Evolutionary conservation across 352 stramenopile genomes (phyloP).

Genomic region (Blastocystis sp.): DNA sequence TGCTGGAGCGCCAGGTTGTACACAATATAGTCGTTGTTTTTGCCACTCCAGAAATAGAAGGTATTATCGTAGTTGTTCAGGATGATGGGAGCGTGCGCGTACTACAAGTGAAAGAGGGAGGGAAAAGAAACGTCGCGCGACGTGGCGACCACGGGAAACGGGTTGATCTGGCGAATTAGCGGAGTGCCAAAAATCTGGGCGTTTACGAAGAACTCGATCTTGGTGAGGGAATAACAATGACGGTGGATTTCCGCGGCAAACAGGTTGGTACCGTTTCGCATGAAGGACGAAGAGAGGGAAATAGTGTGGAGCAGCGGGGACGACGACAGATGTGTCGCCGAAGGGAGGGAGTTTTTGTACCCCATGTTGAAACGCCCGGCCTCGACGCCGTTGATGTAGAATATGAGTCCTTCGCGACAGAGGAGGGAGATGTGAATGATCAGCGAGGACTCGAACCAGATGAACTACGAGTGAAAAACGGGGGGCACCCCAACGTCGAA

Average conservation of each 20-base stretch:
- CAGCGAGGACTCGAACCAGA: neutral
- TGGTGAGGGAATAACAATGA: constrained; percentile 22
- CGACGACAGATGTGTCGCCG: neutral
- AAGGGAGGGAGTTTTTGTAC: neutral
- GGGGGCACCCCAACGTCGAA: neutral
- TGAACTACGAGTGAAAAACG: neutral
- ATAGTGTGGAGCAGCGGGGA: neutral
- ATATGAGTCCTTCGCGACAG: neutral
- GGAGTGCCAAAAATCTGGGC: neutral
- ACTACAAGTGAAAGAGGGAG: neutral
- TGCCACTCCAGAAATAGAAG: constrained; percentile 7
- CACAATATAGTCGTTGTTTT: constrained; percentile 52
- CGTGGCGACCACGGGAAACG: constrained; percentile 12
- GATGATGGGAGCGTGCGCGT: neutral
- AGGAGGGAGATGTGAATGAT: constrained; percentile 16
- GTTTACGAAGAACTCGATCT: constrained; percentile 9
- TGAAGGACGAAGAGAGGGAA: neutral
- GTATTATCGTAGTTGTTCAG: constrained; percentile 38
- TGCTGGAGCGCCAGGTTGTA: neutral
- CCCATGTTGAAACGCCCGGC: constrained; percentile 19
- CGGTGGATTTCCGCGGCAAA: constrained; percentile 23
- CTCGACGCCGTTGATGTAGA: constrained; percentile 55
- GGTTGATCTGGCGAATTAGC: neutral
- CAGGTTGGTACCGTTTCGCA: constrained; percentile 11
- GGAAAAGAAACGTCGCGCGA: constrained; percentile 9